Evolutionary conservation across 2,329 filamentous ascomycete genomes (phyloP).

Genomic region (Phialophora chinensis): DNA sequence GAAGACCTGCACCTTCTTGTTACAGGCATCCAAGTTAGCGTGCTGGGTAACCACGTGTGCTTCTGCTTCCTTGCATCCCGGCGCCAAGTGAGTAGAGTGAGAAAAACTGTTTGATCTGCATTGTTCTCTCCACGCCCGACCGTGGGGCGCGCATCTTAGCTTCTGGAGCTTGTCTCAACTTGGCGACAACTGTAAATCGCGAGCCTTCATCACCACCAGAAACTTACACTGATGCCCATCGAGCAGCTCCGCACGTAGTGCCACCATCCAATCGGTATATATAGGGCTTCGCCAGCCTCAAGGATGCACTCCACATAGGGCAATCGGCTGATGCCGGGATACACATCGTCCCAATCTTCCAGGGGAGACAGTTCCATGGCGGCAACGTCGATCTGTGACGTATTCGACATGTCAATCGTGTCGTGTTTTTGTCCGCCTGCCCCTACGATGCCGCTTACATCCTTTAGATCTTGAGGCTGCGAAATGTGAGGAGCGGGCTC

Average conservation of each 20-base stretch:
- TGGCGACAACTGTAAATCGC: background rate
- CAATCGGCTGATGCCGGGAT: slow-evolving; percentile 63
- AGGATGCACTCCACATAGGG: slow-evolving; percentile 77
- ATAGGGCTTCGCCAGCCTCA: slow-evolving; percentile 79
- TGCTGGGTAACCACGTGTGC: slow-evolving; percentile 9
- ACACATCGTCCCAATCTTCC: slow-evolving; percentile 53
- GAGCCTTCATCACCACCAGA: slow-evolving; percentile 72
- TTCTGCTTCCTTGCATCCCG: background rate
- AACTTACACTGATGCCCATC: slow-evolving; percentile 91
- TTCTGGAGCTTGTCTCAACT: background rate
- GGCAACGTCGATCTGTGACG: slow-evolving; percentile 78
- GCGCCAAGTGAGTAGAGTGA: background rate
- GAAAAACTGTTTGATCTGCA: background rate
- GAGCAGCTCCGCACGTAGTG: slow-evolving; percentile 89
- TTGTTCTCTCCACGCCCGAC: background rate
- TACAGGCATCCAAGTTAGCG: background rate
- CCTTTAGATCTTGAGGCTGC: slow-evolving; percentile 12
- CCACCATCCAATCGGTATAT: slow-evolving; percentile 96
- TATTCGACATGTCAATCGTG: slow-evolving; percentile 87
- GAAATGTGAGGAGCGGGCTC: slow-evolving; percentile 36
- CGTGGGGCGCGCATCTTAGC: background rate
- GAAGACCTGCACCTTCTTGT: slow-evolving; percentile 1
- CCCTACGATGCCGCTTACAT: slow-evolving; percentile 7
- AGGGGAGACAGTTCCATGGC: slow-evolving; percentile 63
- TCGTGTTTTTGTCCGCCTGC: slow-evolving; percentile 61